phyloP scores from a whole-genome alignment of 1,284 basidiomycete species.

The Sphagnurus paluster region DNA sequence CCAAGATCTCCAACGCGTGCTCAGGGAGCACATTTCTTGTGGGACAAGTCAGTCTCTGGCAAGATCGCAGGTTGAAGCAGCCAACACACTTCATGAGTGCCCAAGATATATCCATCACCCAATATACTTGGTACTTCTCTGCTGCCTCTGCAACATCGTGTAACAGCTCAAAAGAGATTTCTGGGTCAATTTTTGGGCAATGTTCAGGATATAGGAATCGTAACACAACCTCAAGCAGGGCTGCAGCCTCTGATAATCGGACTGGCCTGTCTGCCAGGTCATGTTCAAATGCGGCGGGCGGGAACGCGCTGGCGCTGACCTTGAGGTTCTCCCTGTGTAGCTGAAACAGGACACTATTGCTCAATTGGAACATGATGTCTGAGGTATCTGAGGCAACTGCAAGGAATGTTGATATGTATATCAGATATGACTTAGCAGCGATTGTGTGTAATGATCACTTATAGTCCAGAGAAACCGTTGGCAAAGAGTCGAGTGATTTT shows the following conservation, averaged over 20 bases:
- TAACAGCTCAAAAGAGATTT: conserved; percentile 6
- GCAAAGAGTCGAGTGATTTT: too few species aligned
- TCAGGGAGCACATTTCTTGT: conserved; percentile 20
- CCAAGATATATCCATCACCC: conserved; percentile 12
- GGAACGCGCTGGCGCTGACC: conserved; percentile 27
- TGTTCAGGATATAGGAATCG: conserved; percentile 17
- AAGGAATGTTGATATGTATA: background rate
- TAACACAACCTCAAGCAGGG: conserved; percentile 16
- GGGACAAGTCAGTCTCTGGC: background rate
- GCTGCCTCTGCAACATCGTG: conserved; percentile 18
- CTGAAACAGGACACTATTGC: conserved; percentile 26
- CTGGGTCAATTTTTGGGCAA: conserved; percentile 10
- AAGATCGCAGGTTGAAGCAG: background rate
- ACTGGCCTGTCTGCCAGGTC: conserved; percentile 4
- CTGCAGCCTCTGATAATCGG: conserved; percentile 12
- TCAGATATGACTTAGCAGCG: too few species aligned
- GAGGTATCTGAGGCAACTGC: conserved; percentile 6
- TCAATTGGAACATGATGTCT: conserved; percentile 29
- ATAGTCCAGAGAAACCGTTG: too few species aligned
- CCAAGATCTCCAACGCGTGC: conserved; percentile 22
- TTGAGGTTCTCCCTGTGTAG: conserved; percentile 28
- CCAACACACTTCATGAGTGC: conserved; percentile 13
- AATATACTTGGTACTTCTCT: conserved; percentile 21
- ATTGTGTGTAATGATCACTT: too few species aligned
- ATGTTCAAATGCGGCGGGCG: conserved; percentile 22